Conservation (phyloP, 345 rosid genomes). For the Mangifera indica region DNA sequence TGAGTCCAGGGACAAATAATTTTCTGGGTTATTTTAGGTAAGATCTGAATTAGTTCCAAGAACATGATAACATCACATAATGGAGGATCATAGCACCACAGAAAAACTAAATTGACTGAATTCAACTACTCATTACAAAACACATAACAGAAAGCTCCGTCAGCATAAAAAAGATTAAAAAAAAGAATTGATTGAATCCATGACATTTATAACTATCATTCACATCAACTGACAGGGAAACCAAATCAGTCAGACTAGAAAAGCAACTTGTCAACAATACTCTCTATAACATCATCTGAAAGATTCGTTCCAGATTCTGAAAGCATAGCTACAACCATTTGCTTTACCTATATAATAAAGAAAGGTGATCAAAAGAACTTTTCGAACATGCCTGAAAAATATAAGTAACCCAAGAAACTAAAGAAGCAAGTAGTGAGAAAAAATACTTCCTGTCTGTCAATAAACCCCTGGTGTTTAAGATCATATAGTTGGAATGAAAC, state of each 20-base stretch:
- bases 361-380: not conserved
- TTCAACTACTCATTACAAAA: not conserved
- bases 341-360: slow-evolving; percentile 50
- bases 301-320: slow-evolving; percentile 89
- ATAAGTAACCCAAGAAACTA: slow-evolving; percentile 3
- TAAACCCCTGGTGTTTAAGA: slow-evolving; percentile 87
- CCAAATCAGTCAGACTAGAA: not conserved
- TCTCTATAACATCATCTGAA: too few relatives aligned
- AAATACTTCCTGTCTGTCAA: slow-evolving; percentile 77
- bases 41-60: slow-evolving; percentile 3
- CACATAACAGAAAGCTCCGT: not conserved
- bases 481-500: slow-evolving; percentile 93
- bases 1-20: not conserved
- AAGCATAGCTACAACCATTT: slow-evolving; percentile 93
- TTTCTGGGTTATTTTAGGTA: not conserved
- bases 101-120: not conserved
- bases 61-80: not conserved
- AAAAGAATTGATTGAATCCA: not conserved
- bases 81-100: not conserved
- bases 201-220: not conserved
- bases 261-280: slow-evolving; percentile 80
- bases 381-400: not conserved
- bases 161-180: not conserved
- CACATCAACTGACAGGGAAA: not conserved
- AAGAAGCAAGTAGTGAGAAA: not conserved